Percentiles rank a stretch among this genome's conserved stretches.
Evolutionary conservation across 2,329 filamentous ascomycete species (phyloP).

Genomic region (Apiospora koreana): DNA sequence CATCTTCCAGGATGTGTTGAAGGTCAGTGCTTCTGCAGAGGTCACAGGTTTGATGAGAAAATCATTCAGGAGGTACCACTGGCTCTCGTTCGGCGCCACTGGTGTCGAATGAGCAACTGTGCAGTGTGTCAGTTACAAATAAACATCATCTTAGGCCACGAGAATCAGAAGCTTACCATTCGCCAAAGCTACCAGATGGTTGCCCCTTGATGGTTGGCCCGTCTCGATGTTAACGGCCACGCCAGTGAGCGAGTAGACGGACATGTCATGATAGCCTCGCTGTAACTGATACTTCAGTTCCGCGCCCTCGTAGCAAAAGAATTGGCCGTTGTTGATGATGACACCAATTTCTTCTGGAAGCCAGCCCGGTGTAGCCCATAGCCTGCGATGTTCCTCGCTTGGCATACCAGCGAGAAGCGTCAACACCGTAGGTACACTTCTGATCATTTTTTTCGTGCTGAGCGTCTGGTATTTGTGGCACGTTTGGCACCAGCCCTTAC

Average conservation of each 20-base stretch:
- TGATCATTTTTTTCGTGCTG: slow-evolving; percentile 80
- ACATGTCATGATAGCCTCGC: slow-evolving; percentile 76
- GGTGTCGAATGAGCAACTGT: slow-evolving; percentile 67
- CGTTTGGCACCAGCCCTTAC: slow-evolving; percentile 88
- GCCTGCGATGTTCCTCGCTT: slow-evolving; percentile 69
- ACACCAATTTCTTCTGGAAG: slow-evolving; percentile 92
- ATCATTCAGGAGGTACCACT: slow-evolving; percentile 98
- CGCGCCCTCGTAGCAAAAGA: slow-evolving; percentile 93
- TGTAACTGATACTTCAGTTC: slow-evolving; percentile 81
- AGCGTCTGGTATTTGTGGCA: slow-evolving; percentile 91
- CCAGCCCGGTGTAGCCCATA: slow-evolving; percentile 91
- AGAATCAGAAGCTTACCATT: slow-evolving; percentile 64
- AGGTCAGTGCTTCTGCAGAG: slow-evolving; percentile 81
- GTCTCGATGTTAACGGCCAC: slow-evolving; percentile 88
- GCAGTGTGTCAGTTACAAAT: slow-evolving; percentile 26
- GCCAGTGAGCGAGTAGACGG: slow-evolving; percentile 89
- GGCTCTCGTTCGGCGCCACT: slow-evolving; percentile 59
- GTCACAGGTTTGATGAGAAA: slow-evolving; percentile 84
- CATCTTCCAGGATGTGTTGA: slow-evolving; percentile 89
- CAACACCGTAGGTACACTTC: slow-evolving; percentile 79
- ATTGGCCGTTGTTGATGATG: slow-evolving; percentile 85
- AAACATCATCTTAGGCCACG: background rate
- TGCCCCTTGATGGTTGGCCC: slow-evolving; percentile 74
- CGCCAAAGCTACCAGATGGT: slow-evolving; percentile 88
- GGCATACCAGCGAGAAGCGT: slow-evolving; percentile 83